A percentile compares a stretch with the other conserved stretches of the same genome.
phyloP scores from a whole-genome alignment of 257 asterid species.

The Echites panduratus region DNA sequence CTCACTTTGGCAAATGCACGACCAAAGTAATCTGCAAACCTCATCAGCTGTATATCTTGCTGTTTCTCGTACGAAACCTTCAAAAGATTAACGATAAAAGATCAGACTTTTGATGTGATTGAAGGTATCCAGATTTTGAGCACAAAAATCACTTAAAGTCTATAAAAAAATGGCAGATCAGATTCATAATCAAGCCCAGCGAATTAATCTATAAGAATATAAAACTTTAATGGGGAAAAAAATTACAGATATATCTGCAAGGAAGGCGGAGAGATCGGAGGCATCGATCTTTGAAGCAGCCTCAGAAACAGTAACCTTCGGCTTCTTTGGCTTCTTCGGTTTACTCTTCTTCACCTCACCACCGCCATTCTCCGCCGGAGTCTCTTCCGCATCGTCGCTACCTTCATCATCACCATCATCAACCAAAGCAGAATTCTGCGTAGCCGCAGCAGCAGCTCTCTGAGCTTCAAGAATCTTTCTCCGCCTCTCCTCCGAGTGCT shows the following conservation, averaged over 20 bases:
- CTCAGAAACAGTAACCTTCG: slow-evolving; percentile 35
- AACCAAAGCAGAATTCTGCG: slow-evolving; percentile 7
- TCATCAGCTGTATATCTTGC: slow-evolving; percentile 41
- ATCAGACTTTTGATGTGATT: slow-evolving; percentile 2
- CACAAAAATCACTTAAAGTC: neutral
- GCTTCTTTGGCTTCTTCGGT: slow-evolving; percentile 36
- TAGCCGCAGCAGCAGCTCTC: slow-evolving; percentile 13
- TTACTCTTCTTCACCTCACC: slow-evolving; percentile 27
- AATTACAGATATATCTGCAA: slow-evolving; percentile 32
- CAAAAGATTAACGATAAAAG: neutral
- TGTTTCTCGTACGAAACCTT: slow-evolving; percentile 32
- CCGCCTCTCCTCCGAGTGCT: slow-evolving; percentile 24
- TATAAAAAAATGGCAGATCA: neutral
- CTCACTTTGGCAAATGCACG: slow-evolving; percentile 33
- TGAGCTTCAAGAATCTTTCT: slow-evolving; percentile 17
- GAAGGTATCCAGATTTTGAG: neutral
- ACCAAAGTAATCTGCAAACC: slow-evolving; percentile 45
- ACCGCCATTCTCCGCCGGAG: slow-evolving; percentile 20
- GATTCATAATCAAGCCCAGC: slow-evolving; percentile 1
- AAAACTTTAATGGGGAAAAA: neutral
- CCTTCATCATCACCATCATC: slow-evolving; percentile 19
- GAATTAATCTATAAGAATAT: neutral
- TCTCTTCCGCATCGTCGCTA: slow-evolving; percentile 10
- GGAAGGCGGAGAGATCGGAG: slow-evolving; percentile 31
- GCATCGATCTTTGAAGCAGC: slow-evolving; percentile 39